These are phyloP conservation scores for Aspergillus awamori DNA, from an alignment of 2,329 filamentous ascomycete genomes.

Conservation along the genomic window DNA sequence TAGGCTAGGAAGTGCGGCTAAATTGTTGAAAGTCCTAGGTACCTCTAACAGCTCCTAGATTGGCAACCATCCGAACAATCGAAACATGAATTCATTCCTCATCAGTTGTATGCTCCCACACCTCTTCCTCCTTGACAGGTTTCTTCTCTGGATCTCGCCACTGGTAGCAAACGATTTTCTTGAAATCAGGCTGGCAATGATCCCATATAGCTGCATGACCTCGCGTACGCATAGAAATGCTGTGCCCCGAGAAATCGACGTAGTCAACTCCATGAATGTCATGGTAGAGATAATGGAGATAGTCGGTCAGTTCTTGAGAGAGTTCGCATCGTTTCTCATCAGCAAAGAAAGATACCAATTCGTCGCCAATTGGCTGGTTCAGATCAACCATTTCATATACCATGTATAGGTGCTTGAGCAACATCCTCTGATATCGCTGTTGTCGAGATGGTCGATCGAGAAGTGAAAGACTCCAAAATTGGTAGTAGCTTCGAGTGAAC, in stretches of 20 bases:
- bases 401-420: neutral
- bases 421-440: neutral
- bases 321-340: neutral
- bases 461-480: neutral
- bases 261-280: neutral
- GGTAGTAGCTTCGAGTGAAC: neutral
- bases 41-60: too few relatives aligned
- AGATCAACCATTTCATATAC: neutral
- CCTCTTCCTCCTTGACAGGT: neutral
- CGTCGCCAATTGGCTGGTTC: neutral
- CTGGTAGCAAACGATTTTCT: neutral
- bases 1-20: too few relatives aligned
- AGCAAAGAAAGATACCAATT: neutral
- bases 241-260: neutral
- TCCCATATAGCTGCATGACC: neutral
- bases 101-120: constrained; percentile 17
- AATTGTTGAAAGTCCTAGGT: too few relatives aligned
- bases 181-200: neutral
- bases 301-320: neutral
- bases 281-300: neutral
- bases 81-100: constrained; percentile 17
- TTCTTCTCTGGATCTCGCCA: neutral
- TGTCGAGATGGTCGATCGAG: neutral
- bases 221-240: neutral
- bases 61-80: too few relatives aligned